These are phyloP conservation scores for Suillus decipiens DNA, from an alignment of 768 basidiomycete genomes.

Conservation along the genomic window DNA sequence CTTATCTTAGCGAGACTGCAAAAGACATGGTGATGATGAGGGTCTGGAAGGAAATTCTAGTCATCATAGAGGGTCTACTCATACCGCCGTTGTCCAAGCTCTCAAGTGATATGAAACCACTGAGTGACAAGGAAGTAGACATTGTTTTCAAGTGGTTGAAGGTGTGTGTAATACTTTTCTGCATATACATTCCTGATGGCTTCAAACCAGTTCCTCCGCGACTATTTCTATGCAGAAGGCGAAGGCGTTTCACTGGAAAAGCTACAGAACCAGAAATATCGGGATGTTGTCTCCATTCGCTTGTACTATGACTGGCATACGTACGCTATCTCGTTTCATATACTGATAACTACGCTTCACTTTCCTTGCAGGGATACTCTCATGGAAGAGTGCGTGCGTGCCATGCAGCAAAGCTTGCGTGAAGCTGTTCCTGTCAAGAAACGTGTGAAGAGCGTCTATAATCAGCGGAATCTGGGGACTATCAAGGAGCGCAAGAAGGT, in stretches of 20 bases:
- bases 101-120: slow-evolving; percentile 85
- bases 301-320: slow-evolving; percentile 97
- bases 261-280: slow-evolving; percentile 93
- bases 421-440: slow-evolving; percentile 77
- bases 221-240: slow-evolving; percentile 94
- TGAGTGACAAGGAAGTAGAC: slow-evolving; percentile 96
- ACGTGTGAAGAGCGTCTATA: slow-evolving; percentile 89
- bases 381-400: slow-evolving; percentile 94
- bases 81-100: slow-evolving; percentile 88
- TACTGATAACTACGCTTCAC: slow-evolving; percentile 12
- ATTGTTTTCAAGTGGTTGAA: slow-evolving; percentile 99
- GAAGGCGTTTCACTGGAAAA: slow-evolving; percentile 86
- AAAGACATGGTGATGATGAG: slow-evolving; percentile 91
- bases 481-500: slow-evolving; percentile 93
- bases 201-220: slow-evolving; percentile 73
- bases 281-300: slow-evolving; percentile 85
- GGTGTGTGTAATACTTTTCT: slow-evolving; percentile 44
- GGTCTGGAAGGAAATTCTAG: slow-evolving; percentile 95
- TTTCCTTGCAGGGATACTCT: slow-evolving; percentile 59
- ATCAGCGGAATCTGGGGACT: slow-evolving; percentile 93
- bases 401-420: slow-evolving; percentile 88
- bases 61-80: slow-evolving; percentile 82
- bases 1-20: slow-evolving; percentile 78
- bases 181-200: not conserved
- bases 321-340: slow-evolving; percentile 43